Conservation (phyloP, 106 monocot genomes). For the Chionographis japonica region DNA sequence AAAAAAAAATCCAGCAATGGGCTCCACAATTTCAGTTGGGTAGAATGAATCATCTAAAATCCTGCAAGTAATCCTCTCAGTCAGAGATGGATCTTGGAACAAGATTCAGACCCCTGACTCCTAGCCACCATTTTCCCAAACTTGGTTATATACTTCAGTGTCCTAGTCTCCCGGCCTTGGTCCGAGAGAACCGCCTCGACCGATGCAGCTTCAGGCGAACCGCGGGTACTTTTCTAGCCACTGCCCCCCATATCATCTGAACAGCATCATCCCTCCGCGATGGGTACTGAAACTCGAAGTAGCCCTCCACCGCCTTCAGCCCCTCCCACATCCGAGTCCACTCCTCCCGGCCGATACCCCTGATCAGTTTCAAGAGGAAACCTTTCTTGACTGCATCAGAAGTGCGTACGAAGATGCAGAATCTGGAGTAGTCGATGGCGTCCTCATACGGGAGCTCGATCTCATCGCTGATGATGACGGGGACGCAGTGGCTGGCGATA, state of each 20-base stretch:
- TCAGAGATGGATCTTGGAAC: too few relatives aligned
- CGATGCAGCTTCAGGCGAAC: slow-evolving; percentile 50
- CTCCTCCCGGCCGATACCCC: slow-evolving; percentile 34
- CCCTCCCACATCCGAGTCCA: slow-evolving; percentile 68
- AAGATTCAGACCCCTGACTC: slow-evolving; percentile 6
- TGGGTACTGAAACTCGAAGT: slow-evolving; percentile 54
- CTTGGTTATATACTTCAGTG: background rate
- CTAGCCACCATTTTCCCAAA: slow-evolving; percentile 15
- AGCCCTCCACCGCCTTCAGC: slow-evolving; percentile 55
- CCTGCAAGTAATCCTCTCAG: too few relatives aligned
- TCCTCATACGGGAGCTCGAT: slow-evolving; percentile 85
- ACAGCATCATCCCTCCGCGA: slow-evolving; percentile 60
- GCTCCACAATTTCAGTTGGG: too few relatives aligned
- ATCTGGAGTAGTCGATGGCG: slow-evolving; percentile 63
- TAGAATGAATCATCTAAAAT: too few relatives aligned
- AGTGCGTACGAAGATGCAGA: slow-evolving; percentile 61
- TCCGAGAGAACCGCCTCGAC: slow-evolving; percentile 40
- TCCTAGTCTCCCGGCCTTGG: background rate
- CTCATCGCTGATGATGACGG: slow-evolving; percentile 69
- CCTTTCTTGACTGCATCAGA: slow-evolving; percentile 65
- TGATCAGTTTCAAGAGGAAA: slow-evolving; percentile 44
- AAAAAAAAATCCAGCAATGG: too few relatives aligned
- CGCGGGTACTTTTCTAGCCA: slow-evolving; percentile 57
- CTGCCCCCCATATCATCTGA: slow-evolving; percentile 80
- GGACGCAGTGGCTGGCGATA: slow-evolving; percentile 65